phyloP scores from a whole-genome alignment of 768 basidiomycete genomes.

The Saitozyma podzolica region DNA sequence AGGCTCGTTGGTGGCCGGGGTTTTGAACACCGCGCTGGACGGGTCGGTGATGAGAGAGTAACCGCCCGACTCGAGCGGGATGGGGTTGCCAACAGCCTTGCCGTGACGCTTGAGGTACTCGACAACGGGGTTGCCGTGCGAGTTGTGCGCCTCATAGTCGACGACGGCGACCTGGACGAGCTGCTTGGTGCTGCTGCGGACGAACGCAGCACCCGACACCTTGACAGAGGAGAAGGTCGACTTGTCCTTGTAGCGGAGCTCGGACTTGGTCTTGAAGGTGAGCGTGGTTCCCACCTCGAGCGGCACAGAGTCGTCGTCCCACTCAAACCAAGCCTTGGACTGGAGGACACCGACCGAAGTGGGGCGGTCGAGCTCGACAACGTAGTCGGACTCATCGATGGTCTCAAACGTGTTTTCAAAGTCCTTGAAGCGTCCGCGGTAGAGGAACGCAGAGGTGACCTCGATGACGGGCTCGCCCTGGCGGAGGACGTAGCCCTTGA shows the following conservation, averaged over 20 bases:
- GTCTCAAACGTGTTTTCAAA: slow-evolving; percentile 95
- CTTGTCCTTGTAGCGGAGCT: slow-evolving; percentile 88
- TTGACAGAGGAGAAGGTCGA: slow-evolving; percentile 74
- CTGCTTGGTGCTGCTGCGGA: slow-evolving; percentile 82
- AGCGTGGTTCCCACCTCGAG: slow-evolving; percentile 77
- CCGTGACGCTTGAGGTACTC: slow-evolving; percentile 93
- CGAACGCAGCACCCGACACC: slow-evolving; percentile 80
- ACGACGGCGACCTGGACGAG: slow-evolving; percentile 85
- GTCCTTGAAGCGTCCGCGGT: slow-evolving; percentile 90
- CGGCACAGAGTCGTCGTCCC: slow-evolving; percentile 79
- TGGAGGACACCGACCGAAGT: slow-evolving; percentile 84
- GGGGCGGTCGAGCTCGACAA: slow-evolving; percentile 70
- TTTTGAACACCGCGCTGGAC: slow-evolving; percentile 66
- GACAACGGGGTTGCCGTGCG: slow-evolving; percentile 88
- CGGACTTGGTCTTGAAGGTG: slow-evolving; percentile 84
- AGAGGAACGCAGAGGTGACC: slow-evolving; percentile 92
- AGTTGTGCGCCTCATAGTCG: slow-evolving; percentile 80
- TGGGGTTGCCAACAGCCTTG: slow-evolving; percentile 69
- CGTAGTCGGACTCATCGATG: slow-evolving; percentile 82
- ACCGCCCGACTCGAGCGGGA: slow-evolving; percentile 78
- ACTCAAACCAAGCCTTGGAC: slow-evolving; percentile 97
- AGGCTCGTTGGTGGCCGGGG: slow-evolving; percentile 89
- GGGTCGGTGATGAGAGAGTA: slow-evolving; percentile 74
- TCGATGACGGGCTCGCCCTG: slow-evolving; percentile 80
- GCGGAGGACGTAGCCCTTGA: slow-evolving; percentile 65